Evolutionary conservation across 352 stramenopile genomes (phyloP).

Genomic region (Phytophthora pini): DNA sequence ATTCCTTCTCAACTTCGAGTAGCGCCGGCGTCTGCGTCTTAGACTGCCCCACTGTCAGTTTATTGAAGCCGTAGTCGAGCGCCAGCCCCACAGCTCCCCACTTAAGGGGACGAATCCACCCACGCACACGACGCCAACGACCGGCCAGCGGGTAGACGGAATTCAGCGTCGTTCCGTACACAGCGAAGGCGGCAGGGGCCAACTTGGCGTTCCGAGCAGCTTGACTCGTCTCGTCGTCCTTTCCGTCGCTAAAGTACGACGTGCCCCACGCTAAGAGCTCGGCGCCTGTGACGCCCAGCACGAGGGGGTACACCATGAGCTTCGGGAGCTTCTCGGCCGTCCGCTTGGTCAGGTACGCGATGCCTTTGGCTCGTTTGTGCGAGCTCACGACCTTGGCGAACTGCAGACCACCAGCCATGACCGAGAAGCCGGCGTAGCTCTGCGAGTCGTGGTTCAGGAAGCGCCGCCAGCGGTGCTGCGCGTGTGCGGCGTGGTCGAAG

Average conservation of each 20-base stretch:
- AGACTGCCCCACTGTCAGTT: conserved; percentile 1
- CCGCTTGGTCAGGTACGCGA: conserved; percentile 35
- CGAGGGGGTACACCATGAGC: conserved; percentile 36
- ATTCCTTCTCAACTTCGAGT: conserved; percentile 20
- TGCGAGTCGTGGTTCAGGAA: conserved; percentile 39
- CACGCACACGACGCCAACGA: conserved; percentile 30
- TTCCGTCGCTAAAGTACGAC: conserved; percentile 30
- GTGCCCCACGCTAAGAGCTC: conserved; percentile 34
- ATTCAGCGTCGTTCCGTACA: conserved; percentile 40
- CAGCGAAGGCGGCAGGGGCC: conserved; percentile 30
- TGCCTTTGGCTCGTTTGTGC: conserved; percentile 29
- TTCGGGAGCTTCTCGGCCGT: conserved; percentile 34
- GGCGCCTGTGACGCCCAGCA: conserved; percentile 32
- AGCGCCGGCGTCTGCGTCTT: conserved; percentile 14
- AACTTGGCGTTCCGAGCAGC: conserved; percentile 31
- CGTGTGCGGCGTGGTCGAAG: conserved; percentile 33
- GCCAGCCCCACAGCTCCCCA: conserved; percentile 31
- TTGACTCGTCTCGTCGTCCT: conserved; percentile 19
- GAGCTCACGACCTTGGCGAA: conserved; percentile 27
- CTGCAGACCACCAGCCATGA: conserved; percentile 34
- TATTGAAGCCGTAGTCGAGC: conserved; percentile 28
- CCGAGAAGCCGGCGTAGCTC: conserved; percentile 34
- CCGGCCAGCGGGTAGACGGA: conserved; percentile 34
- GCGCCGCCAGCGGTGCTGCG: conserved; percentile 34
- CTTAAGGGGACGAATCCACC: conserved; percentile 32